phyloP scores from a whole-genome alignment of 495 filamentous ascomycete genomes.

The Penicillium malachiteum region DNA sequence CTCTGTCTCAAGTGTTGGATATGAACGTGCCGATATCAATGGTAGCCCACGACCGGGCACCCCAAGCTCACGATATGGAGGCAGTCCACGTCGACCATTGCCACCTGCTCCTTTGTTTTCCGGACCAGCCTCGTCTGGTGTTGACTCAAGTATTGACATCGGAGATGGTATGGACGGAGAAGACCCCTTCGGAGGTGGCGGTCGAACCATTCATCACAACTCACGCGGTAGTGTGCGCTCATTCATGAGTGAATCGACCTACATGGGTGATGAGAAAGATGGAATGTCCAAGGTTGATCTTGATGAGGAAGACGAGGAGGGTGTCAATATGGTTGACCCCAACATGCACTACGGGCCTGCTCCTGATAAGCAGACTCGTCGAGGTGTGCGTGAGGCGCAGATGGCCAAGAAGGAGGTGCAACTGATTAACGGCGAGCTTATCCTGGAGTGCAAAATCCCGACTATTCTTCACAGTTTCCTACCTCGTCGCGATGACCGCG shows the following conservation, averaged over 20 bases:
- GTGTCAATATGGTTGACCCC: slow-evolving; percentile 35
- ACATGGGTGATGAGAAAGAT: slow-evolving; percentile 55
- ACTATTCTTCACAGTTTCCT: slow-evolving; percentile 96
- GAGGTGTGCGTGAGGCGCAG: slow-evolving; percentile 78
- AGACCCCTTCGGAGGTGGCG: slow-evolving; percentile 73
- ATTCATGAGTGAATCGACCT: slow-evolving; percentile 67
- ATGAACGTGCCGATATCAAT: slow-evolving; percentile 85
- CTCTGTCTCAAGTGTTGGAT: slow-evolving; percentile 58
- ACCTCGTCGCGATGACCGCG: slow-evolving; percentile 84
- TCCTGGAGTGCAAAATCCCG: slow-evolving; percentile 98
- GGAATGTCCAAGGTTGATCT: slow-evolving; percentile 42
- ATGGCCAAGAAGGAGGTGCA: slow-evolving; percentile 93
- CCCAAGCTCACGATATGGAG: slow-evolving; percentile 80
- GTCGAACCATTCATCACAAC: slow-evolving; percentile 46
- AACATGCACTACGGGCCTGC: slow-evolving; percentile 80
- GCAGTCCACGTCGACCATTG: slow-evolving; percentile 82
- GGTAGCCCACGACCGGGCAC: slow-evolving; percentile 89
- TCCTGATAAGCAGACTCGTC: slow-evolving; percentile 79
- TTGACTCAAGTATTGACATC: slow-evolving; percentile 49
- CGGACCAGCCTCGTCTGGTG: slow-evolving; percentile 32
- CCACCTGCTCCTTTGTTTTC: slow-evolving; percentile 88
- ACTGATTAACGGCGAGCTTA: slow-evolving; percentile 94
- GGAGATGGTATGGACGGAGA: slow-evolving; percentile 62
- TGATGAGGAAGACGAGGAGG: slow-evolving; percentile 45
- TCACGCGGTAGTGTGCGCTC: slow-evolving; percentile 50